Conservation (phyloP, 192 early-diverging fungal species). For the Rhizoclosmatium globosum region DNA sequence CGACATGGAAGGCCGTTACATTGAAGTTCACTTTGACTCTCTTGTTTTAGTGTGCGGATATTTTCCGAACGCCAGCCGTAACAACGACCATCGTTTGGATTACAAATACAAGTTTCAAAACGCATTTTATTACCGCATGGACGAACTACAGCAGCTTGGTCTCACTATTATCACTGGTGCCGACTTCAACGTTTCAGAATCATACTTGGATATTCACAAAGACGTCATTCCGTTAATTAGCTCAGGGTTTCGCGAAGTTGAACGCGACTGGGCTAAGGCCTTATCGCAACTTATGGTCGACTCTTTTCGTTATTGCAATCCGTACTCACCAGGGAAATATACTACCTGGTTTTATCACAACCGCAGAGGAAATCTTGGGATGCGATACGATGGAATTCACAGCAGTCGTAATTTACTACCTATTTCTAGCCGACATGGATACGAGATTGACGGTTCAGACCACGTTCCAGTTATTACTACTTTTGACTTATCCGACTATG, state of each 20-base stretch:
- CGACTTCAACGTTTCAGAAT: neutral
- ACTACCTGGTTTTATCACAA: constrained; percentile 2
- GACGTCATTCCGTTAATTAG: neutral
- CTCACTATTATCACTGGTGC: neutral
- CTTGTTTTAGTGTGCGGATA: neutral
- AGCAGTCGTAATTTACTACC: neutral
- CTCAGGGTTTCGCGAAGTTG: neutral
- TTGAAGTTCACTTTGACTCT: neutral
- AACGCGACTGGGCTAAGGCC: neutral
- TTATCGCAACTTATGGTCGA: neutral
- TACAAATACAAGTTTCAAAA: neutral
- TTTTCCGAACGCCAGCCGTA: neutral
- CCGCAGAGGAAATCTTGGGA: neutral
- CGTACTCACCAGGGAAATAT: neutral
- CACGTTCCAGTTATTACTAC: neutral
- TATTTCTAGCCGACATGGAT: neutral
- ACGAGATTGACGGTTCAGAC: neutral
- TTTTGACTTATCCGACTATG: neutral
- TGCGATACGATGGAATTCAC: neutral
- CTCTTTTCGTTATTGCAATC: neutral
- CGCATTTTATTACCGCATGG: neutral
- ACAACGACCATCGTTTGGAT: neutral
- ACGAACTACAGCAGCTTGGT: neutral
- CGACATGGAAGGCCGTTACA: neutral
- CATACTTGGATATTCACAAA: neutral